These are phyloP conservation scores for Pachysandra terminalis DNA, from an alignment of 164 flowering plant species.

Conservation along the genomic window DNA sequence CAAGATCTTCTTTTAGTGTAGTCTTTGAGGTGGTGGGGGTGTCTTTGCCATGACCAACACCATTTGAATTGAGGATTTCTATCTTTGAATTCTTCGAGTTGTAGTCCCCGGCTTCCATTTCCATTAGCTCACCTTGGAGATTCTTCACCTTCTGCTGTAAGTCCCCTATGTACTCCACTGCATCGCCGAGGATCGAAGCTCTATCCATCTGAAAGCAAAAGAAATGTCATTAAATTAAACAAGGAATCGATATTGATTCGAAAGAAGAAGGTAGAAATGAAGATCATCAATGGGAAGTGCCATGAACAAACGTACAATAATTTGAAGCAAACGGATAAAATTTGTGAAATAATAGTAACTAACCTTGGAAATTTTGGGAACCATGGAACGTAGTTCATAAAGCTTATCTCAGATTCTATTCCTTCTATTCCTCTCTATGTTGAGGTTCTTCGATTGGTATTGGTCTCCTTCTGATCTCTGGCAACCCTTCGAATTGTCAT, in stretches of 20 bases:
- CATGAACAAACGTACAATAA: no score
- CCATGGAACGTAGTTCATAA: constrained; percentile 47
- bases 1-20: not conserved
- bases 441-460: constrained; percentile 41
- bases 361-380: constrained; percentile 70
- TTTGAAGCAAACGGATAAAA: no score
- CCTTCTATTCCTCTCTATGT: constrained; percentile 56
- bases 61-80: not conserved
- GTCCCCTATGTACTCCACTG: constrained; percentile 47
- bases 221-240: no score
- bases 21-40: constrained; percentile 1
- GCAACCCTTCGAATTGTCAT: constrained; percentile 1
- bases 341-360: not conserved
- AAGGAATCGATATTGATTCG: no score
- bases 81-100: constrained; percentile 5
- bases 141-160: constrained; percentile 27
- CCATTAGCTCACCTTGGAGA: constrained; percentile 39
- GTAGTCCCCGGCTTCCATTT: constrained; percentile 27
- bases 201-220: constrained; percentile 48
- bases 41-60: not conserved
- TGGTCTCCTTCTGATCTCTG: constrained; percentile 2
- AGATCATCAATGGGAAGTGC: no score
- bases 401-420: constrained; percentile 39
- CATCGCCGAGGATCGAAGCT: constrained; percentile 54
- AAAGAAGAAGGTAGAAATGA: no score